phyloP scores from a whole-genome alignment of 768 basidiomycete species.

The Pleurotus salmoneostramineus region DNA sequence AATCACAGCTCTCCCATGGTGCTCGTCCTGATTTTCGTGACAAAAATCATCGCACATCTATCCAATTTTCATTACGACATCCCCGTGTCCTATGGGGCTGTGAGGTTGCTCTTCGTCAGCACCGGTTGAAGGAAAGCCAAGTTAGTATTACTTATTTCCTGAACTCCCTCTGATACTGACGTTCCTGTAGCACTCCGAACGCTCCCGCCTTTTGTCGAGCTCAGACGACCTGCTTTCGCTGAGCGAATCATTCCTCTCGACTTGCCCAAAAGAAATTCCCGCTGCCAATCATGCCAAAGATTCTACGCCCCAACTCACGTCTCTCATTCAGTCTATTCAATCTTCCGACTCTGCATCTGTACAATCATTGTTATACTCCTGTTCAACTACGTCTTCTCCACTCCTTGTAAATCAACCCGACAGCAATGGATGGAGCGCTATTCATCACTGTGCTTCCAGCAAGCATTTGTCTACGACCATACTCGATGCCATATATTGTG shows the following conservation, averaged over 20 bases:
- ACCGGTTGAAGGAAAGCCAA: slow-evolving; percentile 56
- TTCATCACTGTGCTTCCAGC: slow-evolving; percentile 65
- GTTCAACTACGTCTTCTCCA: slow-evolving; percentile 33
- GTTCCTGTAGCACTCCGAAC: slow-evolving; percentile 14
- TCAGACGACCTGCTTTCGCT: slow-evolving; percentile 34
- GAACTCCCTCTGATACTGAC: slow-evolving; percentile 19
- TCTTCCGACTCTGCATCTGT: slow-evolving; percentile 46
- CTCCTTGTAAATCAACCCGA: slow-evolving; percentile 69
- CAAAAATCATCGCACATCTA: slow-evolving; percentile 64
- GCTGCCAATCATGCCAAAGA: slow-evolving; percentile 37
- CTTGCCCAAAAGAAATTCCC: slow-evolving; percentile 35
- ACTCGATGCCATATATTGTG: slow-evolving; percentile 69
- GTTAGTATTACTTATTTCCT: slow-evolving; percentile 31
- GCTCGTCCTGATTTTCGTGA: slow-evolving; percentile 74
- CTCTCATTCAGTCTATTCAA: slow-evolving; percentile 51
- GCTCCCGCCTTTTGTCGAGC: slow-evolving; percentile 19
- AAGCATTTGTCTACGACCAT: slow-evolving; percentile 53
- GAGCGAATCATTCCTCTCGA: slow-evolving; percentile 29
- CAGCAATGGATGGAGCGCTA: slow-evolving; percentile 63
- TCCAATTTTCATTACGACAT: slow-evolving; percentile 65
- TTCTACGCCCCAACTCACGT: slow-evolving; percentile 38
- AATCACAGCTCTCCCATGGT: slow-evolving; percentile 45
- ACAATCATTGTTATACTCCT: slow-evolving; percentile 44
- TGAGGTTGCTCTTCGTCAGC: slow-evolving; percentile 58
- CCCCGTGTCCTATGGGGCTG: slow-evolving; percentile 66